Evolutionary conservation across 768 basidiomycete genomes (phyloP).

Genomic region (Boletellus emodensis): DNA sequence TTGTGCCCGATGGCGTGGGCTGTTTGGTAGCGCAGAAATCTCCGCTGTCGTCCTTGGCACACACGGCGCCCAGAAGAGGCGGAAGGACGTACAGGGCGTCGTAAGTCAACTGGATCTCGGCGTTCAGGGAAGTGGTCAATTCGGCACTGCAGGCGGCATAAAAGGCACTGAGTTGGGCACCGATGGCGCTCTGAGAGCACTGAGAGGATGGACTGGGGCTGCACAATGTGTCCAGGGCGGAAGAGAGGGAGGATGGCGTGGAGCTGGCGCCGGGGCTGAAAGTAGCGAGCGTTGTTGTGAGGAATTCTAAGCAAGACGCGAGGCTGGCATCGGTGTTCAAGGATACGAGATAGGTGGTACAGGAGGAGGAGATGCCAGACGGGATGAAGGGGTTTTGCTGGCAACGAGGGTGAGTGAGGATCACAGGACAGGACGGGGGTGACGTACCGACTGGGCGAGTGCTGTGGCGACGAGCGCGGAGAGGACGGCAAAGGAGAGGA

Average conservation of each 20-base stretch:
- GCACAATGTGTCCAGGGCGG: conserved; percentile 57
- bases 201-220: conserved; percentile 36
- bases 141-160: conserved; percentile 68
- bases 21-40: conserved; percentile 64
- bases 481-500: conserved; percentile 52
- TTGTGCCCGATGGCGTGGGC: conserved; percentile 22
- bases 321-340: conserved; percentile 64
- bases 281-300: conserved; percentile 55
- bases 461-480: conserved; percentile 49
- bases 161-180: conserved; percentile 62
- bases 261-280: conserved; percentile 47
- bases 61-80: conserved; percentile 66
- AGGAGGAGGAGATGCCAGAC: conserved; percentile 51
- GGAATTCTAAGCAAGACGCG: conserved; percentile 53
- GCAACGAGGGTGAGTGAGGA: background rate
- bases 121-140: conserved; percentile 49
- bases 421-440: background rate
- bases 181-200: conserved; percentile 59
- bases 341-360: conserved; percentile 52
- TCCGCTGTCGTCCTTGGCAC: conserved; percentile 68
- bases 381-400: conserved; percentile 59
- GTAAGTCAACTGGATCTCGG: conserved; percentile 60
- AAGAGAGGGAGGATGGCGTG: conserved; percentile 36
- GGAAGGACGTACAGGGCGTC: conserved; percentile 72
- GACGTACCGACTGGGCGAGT: conserved; percentile 49